Evolutionary conservation across 2,329 filamentous ascomycete genomes (phyloP).

Genomic region (Orbilia oligospora): DNA sequence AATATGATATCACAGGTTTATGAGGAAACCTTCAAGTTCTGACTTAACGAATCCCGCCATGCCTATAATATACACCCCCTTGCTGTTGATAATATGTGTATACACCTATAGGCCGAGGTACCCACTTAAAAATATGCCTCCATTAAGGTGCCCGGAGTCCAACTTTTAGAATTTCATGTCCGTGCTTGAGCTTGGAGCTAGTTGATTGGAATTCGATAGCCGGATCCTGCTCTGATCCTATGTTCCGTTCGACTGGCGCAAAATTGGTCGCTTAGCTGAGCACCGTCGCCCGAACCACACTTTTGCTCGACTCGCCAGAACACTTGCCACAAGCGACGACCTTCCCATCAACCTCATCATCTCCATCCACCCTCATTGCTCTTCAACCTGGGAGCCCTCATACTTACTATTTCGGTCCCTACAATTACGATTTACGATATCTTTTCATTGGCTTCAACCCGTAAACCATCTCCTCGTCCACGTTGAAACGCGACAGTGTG

Average conservation of each 20-base stretch:
- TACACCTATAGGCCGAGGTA: neutral
- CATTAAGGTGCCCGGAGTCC: neutral
- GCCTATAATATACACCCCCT: neutral
- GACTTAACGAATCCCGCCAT: neutral
- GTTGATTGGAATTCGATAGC: neutral
- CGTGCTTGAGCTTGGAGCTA: neutral
- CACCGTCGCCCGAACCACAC: constrained; percentile 32
- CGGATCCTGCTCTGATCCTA: constrained; percentile 20
- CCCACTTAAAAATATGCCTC: neutral
- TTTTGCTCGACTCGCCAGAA: constrained; percentile 26
- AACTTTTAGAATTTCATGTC: neutral
- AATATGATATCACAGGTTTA: constrained; percentile 29
- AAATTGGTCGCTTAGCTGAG: constrained; percentile 56
- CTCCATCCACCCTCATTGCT: constrained; percentile 9
- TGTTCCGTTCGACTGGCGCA: constrained; percentile 17
- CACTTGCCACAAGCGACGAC: constrained; percentile 51
- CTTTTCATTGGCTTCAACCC: neutral
- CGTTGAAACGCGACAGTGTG: constrained; percentile 46
- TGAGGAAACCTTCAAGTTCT: neutral
- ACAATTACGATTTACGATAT: constrained; percentile 22
- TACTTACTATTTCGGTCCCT: neutral
- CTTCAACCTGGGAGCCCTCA: constrained; percentile 21
- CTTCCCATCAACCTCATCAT: constrained; percentile 44
- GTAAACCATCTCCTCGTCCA: neutral
- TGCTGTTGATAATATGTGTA: neutral